Evolutionary conservation across 306 rosid genomes (phyloP).

Genomic region (Alnus glutinosa): DNA sequence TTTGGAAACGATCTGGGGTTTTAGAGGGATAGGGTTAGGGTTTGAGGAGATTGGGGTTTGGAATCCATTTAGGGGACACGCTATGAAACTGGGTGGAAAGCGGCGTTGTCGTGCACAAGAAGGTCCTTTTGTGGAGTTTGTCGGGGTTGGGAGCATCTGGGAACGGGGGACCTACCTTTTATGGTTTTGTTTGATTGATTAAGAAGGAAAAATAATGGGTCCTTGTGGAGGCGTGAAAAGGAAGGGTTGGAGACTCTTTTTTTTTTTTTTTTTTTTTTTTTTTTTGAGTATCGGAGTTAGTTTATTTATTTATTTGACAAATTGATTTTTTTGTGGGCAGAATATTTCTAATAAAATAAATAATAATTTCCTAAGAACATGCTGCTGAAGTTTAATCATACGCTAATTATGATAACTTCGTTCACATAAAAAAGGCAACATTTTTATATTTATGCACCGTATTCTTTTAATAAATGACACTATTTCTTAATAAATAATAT

Average conservation of each 20-base stretch:
- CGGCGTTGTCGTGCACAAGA: background rate
- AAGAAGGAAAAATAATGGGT: background rate
- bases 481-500: background rate
- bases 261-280: no score
- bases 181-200: background rate
- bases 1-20: background rate
- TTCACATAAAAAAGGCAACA: background rate
- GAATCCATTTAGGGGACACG: background rate
- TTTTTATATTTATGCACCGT: no score
- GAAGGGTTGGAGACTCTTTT: background rate
- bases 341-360: no score
- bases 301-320: no score
- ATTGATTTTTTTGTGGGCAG: no score
- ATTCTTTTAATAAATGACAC: no score
- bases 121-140: background rate
- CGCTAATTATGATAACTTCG: no score
- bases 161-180: constrained; percentile 11
- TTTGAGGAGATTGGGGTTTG: background rate
- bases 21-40: background rate
- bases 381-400: no score
- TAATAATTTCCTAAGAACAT: no score
- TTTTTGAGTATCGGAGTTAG: no score
- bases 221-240: constrained; percentile 13
- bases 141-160: no score
- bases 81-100: background rate